Evolutionary conservation across 768 basidiomycete genomes (phyloP).

Genomic region (Lentinula guzmanii): DNA sequence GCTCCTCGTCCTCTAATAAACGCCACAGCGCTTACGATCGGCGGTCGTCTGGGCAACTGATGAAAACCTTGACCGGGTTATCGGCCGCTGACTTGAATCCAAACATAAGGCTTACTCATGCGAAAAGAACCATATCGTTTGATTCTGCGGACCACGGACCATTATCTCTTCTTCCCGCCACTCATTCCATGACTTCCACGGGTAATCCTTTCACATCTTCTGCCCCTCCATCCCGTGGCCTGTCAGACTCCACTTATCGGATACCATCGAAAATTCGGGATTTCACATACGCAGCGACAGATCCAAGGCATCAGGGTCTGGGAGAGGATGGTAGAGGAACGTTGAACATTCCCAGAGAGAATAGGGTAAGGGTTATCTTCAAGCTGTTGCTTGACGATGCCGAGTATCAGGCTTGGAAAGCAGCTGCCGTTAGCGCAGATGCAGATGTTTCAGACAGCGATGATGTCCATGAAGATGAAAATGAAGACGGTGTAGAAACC

Average conservation of each 20-base stretch:
- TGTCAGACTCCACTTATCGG: background rate
- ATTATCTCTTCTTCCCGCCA: background rate
- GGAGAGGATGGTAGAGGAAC: background rate
- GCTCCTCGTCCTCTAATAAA: background rate
- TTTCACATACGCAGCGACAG: background rate
- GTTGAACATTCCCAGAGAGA: background rate
- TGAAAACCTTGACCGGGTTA: background rate
- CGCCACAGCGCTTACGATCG: background rate
- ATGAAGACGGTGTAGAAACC: background rate
- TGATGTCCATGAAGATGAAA: background rate
- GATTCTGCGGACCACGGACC: background rate
- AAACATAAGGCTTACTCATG: background rate
- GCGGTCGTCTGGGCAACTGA: background rate
- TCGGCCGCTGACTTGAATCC: background rate
- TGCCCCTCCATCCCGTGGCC: background rate
- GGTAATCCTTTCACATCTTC: background rate
- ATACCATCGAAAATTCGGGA: background rate
- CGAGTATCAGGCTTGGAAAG: background rate
- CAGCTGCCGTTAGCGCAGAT: background rate
- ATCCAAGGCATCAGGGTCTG: constrained; percentile 6
- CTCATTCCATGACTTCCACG: background rate
- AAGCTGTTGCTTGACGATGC: background rate
- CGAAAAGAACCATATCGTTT: background rate
- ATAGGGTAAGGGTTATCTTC: background rate
- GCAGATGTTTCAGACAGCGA: background rate